Evolutionary conservation across 2,329 filamentous ascomycete genomes (phyloP).

Genomic region (Neoarthrinium moseri): DNA sequence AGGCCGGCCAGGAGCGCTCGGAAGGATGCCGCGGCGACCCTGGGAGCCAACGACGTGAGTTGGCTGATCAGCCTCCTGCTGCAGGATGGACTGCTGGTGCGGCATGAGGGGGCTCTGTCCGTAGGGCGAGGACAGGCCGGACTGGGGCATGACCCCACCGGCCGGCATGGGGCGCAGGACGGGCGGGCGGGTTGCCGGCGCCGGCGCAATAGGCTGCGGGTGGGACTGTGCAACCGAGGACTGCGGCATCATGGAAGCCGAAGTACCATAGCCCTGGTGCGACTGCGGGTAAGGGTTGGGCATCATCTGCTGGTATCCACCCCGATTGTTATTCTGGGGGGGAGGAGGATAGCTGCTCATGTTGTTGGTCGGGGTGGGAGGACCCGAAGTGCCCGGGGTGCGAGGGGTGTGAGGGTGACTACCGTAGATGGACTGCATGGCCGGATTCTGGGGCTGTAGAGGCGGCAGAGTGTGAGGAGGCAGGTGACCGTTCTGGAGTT

Average conservation of each 20-base stretch:
- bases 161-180: constrained; percentile 70
- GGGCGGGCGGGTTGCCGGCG: constrained; percentile 60
- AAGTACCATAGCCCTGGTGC: constrained; percentile 54
- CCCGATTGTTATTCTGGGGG: constrained; percentile 47
- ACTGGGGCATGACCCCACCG: constrained; percentile 60
- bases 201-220: constrained; percentile 74
- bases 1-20: constrained; percentile 83
- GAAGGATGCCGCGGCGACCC: constrained; percentile 85
- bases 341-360: constrained; percentile 51
- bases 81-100: constrained; percentile 51
- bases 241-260: constrained; percentile 64
- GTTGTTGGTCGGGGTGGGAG: constrained; percentile 53
- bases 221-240: constrained; percentile 66
- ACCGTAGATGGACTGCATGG: constrained; percentile 55
- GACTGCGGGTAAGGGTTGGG: constrained; percentile 52
- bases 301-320: constrained; percentile 54
- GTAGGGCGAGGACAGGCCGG: constrained; percentile 59
- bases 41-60: constrained; percentile 95
- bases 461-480: constrained; percentile 57
- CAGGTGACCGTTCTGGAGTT: constrained; percentile 41
- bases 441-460: constrained; percentile 44
- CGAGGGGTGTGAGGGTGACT: constrained; percentile 62
- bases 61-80: constrained; percentile 59
- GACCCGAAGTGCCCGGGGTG: constrained; percentile 62
- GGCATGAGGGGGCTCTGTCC: constrained; percentile 56